A percentile compares a stretch with the other conserved stretches of the same genome.
Conservation (phyloP, 495 filamentous ascomycete species). For the Aspergillus carlsbadensis region DNA sequence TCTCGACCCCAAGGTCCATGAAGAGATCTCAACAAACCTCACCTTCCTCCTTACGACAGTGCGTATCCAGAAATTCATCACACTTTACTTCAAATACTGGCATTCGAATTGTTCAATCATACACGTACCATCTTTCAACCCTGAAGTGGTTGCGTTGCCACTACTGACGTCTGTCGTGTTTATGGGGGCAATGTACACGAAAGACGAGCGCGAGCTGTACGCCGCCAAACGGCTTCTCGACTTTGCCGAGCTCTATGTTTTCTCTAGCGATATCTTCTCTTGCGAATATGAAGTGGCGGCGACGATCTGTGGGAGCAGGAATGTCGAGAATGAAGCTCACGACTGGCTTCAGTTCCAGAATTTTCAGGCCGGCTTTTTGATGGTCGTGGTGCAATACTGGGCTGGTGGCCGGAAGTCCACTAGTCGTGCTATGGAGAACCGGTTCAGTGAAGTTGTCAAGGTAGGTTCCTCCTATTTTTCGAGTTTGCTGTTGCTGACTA, state of each 20-base stretch:
- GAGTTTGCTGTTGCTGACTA: neutral
- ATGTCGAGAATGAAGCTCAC: conserved; percentile 21
- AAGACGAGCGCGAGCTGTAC: conserved; percentile 35
- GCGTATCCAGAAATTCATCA: conserved; percentile 40
- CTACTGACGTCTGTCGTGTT: conserved; percentile 40
- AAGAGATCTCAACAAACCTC: conserved; percentile 39
- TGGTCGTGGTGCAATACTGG: conserved; percentile 47
- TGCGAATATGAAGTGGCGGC: conserved; percentile 40
- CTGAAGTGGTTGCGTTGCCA: conserved; percentile 34
- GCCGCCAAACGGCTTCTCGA: conserved; percentile 44
- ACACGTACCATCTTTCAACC: conserved; percentile 40
- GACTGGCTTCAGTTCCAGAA: conserved; percentile 44
- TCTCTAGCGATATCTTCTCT: conserved; percentile 42
- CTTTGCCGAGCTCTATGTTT: conserved; percentile 47
- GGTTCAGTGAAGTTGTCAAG: conserved; percentile 44
- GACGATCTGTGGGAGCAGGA: conserved; percentile 25
- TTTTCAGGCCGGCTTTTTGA: conserved; percentile 45
- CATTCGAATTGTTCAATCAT: conserved; percentile 45
- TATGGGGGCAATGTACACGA: conserved; percentile 51
- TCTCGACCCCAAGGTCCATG: conserved; percentile 37
- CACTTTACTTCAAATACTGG: conserved; percentile 48
- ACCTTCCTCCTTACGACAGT: conserved; percentile 42
- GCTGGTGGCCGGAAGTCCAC: conserved; percentile 38
- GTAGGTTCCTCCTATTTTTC: conserved; percentile 16
- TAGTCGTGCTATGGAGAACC: conserved; percentile 45